Evolutionary conservation across 129 eudicot species (phyloP).

Genomic region (Dittrichia graveolens): DNA sequence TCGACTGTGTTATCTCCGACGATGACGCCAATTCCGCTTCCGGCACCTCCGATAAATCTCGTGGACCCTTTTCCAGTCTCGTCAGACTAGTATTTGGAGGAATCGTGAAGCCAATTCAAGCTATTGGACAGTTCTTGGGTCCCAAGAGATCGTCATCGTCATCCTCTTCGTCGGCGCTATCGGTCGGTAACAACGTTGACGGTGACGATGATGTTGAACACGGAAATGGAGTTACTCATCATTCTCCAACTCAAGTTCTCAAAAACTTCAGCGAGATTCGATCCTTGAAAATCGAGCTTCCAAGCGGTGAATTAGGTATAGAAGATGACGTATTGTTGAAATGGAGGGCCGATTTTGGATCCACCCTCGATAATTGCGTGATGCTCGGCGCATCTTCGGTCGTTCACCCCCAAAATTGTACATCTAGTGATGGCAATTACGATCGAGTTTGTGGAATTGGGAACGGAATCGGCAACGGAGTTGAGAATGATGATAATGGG

Average conservation of each 20-base stretch:
- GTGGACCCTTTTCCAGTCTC: slow-evolving; percentile 47
- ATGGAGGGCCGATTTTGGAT: slow-evolving; percentile 88
- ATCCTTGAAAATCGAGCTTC: slow-evolving; percentile 60
- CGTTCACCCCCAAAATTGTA: neutral
- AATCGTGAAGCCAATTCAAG: slow-evolving; percentile 64
- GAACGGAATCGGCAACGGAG: neutral
- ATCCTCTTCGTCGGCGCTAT: slow-evolving; percentile 15
- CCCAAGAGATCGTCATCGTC: slow-evolving; percentile 26
- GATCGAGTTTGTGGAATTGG: neutral
- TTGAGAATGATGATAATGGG: slow-evolving; percentile 58
- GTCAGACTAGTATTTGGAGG: slow-evolving; percentile 46
- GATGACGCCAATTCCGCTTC: slow-evolving; percentile 44
- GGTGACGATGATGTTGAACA: slow-evolving; percentile 31
- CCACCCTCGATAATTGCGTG: slow-evolving; percentile 83
- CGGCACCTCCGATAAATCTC: slow-evolving; percentile 43
- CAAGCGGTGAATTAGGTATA: slow-evolving; percentile 76
- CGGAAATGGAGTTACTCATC: slow-evolving; percentile 56
- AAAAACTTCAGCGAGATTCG: slow-evolving; percentile 60
- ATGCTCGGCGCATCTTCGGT: slow-evolving; percentile 88
- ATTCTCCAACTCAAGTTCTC: slow-evolving; percentile 78
- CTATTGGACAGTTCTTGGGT: slow-evolving; percentile 54
- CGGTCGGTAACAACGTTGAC: slow-evolving; percentile 15
- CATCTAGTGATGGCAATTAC: neutral
- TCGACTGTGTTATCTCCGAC: slow-evolving; percentile 86
- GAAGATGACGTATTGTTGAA: slow-evolving; percentile 73